A percentile compares a stretch with the other conserved stretches of the same genome.
Conservation (phyloP, 139 green algal species). For the Chlamydomonas sphaeroides region DNA sequence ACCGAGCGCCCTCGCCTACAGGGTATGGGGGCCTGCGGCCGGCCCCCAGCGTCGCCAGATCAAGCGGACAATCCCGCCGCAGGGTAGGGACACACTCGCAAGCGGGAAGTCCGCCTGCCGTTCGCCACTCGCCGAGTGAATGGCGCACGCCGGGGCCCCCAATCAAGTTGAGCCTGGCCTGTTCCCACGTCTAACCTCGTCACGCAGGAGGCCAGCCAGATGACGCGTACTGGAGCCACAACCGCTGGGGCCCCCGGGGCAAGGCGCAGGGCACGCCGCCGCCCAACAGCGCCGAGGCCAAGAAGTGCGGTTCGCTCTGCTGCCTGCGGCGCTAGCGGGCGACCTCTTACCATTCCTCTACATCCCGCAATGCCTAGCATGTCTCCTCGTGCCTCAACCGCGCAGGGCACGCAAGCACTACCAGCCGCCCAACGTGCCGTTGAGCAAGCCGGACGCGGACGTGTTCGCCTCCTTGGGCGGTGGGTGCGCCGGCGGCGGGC, state of each 20-base stretch:
- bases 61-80: slow-evolving; percentile 31
- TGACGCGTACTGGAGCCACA: slow-evolving; percentile 56
- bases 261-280: neutral
- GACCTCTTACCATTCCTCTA: neutral
- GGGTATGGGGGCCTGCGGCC: neutral
- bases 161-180: too few species aligned
- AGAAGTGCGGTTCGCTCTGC: slow-evolving; percentile 9
- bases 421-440: slow-evolving; percentile 34
- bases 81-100: neutral
- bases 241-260: slow-evolving; percentile 49
- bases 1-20: too few species aligned
- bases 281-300: slow-evolving; percentile 17
- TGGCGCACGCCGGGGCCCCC: too few species aligned
- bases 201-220: neutral
- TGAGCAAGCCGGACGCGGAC: slow-evolving; percentile 33
- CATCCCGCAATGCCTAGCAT: too few species aligned
- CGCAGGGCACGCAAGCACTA: slow-evolving; percentile 56
- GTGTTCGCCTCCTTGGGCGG: slow-evolving; percentile 56
- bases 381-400: neutral
- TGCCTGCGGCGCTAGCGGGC: too few species aligned
- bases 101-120: too few species aligned
- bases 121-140: too few species aligned
- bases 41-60: slow-evolving; percentile 6
- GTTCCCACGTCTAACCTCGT: neutral
- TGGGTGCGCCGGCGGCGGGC: too few species aligned